These are phyloP conservation scores for Choanephora cucurbitarum DNA, from an alignment of 371 early-diverging fungal genomes.

Conservation along the genomic window DNA sequence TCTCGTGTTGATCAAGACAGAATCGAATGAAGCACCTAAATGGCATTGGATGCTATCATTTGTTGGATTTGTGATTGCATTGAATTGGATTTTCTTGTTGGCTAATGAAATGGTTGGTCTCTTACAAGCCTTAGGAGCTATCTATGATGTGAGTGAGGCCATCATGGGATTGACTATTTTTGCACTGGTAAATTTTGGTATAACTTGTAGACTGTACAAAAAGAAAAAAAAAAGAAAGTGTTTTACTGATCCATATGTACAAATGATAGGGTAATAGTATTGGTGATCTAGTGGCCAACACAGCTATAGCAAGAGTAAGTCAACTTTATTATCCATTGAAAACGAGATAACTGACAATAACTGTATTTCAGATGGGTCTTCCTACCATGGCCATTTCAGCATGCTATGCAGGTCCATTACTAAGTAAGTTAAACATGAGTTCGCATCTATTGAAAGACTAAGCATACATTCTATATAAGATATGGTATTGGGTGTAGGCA, in stretches of 20 bases:
- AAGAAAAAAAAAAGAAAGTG: too few species aligned
- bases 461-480: too few species aligned
- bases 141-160: conserved; percentile 75
- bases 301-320: conserved; percentile 72
- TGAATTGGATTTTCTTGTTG: conserved; percentile 79
- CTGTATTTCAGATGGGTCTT: conserved; percentile 67
- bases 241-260: too few species aligned
- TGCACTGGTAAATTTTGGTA: conserved; percentile 58
- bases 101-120: conserved; percentile 83
- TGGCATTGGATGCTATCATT: conserved; percentile 57
- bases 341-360: too few species aligned
- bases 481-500: conserved; percentile 78
- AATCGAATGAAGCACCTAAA: conserved; percentile 29
- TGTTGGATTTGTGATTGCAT: conserved; percentile 70
- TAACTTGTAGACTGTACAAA: too few species aligned
- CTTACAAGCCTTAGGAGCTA: conserved; percentile 74
- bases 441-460: too few species aligned
- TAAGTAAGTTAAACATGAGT: too few species aligned
- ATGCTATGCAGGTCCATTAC: conserved; percentile 82
- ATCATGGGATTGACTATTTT: conserved; percentile 85
- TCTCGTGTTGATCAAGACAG: conserved; percentile 25
- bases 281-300: conserved; percentile 83
- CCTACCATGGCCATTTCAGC: conserved; percentile 87
- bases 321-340: too few species aligned
- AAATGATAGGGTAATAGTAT: conserved; percentile 73